Percentiles rank a stretch among this genome's conserved stretches.
These are phyloP conservation scores for Diutina rugosa DNA, from an alignment of 1,139 yeast species.

Conservation along the genomic window DNA sequence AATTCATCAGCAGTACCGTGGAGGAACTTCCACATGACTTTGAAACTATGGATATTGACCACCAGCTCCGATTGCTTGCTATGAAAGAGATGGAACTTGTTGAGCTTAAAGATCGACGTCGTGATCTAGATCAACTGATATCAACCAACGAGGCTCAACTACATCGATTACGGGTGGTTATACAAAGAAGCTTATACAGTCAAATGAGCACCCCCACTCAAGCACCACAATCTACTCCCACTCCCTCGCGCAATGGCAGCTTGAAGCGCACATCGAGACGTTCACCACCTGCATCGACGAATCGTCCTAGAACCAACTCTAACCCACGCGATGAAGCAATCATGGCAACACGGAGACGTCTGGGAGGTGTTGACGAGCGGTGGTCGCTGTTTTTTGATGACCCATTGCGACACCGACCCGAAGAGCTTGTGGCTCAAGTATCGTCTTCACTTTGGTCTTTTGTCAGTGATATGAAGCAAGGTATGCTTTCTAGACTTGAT, in stretches of 20 bases:
- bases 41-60: background rate
- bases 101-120: background rate
- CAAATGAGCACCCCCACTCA: background rate
- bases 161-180: background rate
- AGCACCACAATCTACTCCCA: background rate
- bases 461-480: background rate
- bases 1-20: background rate
- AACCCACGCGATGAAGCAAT: background rate
- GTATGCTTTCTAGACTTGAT: background rate
- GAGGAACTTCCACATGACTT: background rate
- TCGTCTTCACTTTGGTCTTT: background rate
- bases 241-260: background rate
- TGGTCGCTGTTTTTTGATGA: constrained; percentile 1
- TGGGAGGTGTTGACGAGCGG: background rate
- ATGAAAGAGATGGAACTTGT: background rate
- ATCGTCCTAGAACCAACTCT: background rate
- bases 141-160: background rate
- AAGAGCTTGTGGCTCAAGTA: background rate
- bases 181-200: background rate
- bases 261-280: background rate
- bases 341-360: background rate
- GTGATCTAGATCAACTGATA: background rate
- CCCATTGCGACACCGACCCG: background rate
- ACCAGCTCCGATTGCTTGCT: constrained; percentile 1
- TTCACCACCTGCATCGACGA: background rate